Evolutionary conservation across 2,329 filamentous ascomycete genomes (phyloP), one percentile per base, ranked within the genome.

Genomic region (Epicoccum sorghinum): DNA sequence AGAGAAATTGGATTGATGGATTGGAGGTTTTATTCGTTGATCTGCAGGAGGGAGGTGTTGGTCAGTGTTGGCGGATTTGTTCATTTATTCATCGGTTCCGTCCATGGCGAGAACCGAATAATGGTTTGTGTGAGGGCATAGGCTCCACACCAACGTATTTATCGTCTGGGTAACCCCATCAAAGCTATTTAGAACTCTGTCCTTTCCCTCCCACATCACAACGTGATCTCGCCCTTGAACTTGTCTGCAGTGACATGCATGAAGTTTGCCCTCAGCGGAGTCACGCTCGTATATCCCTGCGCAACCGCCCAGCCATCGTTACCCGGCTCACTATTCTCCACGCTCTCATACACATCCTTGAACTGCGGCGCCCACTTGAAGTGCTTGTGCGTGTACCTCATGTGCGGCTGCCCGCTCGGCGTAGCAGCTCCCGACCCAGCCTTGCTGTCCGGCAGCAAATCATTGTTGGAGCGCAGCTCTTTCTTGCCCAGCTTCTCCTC

Each of bases 331-430:
- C 88, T 86, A 60, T 89, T 84, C 64, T 92, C 86, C n/a, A 97
- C 92, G 62, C 89, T 93, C 70, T 89, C 85, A 74, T 91, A 91
- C 2, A 98, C 91, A 74, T 96, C 93, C 30, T 85, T 82, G 75
- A 98, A 95, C 59, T 85, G 86, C 2, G 93, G 95, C 42, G 90
- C 86, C 95, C 95, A 98, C 77, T 93, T 96, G 81, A 97, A 98
- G 75, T 96, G 90, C 73, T 90, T 91, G 75, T 96, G 91, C 51
- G 80, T 83, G 71, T 91, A 87, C 27, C 82, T 78, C 36, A 77
- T 68, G 46, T 77, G 73, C 9, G 68, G 67, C 29, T 60, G 63
- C 0, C 57, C 59, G 2, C 55, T 58, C 9, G 71, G 70, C 14
- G 71, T 74, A 6, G 70, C 69, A 4, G 51, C 52, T 35, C 64